phyloP scores from a whole-genome alignment of 2,329 filamentous ascomycete genomes.

The Alternaria atra region DNA sequence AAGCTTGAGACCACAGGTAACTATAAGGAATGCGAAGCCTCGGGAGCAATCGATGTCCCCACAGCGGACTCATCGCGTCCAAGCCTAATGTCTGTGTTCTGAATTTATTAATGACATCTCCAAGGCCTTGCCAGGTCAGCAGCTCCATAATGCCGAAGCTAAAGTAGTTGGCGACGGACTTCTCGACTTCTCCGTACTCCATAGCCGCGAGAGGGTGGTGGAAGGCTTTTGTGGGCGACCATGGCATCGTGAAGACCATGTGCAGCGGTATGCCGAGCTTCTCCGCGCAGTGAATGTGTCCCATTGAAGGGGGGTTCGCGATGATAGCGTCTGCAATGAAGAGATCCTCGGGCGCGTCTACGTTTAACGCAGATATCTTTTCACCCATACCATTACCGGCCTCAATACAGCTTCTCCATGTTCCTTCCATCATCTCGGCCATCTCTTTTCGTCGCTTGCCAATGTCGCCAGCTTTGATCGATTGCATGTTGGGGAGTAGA shows the following conservation, averaged over 20 bases:
- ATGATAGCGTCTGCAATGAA: slow-evolving; percentile 74
- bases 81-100: slow-evolving; percentile 53
- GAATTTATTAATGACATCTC: slow-evolving; percentile 59
- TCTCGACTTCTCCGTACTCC: slow-evolving; percentile 47
- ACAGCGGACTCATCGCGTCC: slow-evolving; percentile 49
- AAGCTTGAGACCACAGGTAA: slow-evolving; percentile 58
- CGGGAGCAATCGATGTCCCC: slow-evolving; percentile 52
- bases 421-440: slow-evolving; percentile 42
- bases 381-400: slow-evolving; percentile 44
- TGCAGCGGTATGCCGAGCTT: slow-evolving; percentile 76
- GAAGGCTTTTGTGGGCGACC: slow-evolving; percentile 57
- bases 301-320: slow-evolving; percentile 37
- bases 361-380: slow-evolving; percentile 18
- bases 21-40: slow-evolving; percentile 55
- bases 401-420: slow-evolving; percentile 51
- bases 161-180: slow-evolving; percentile 53
- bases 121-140: slow-evolving; percentile 62
- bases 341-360: slow-evolving; percentile 52
- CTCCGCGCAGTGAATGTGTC: slow-evolving; percentile 72
- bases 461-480: slow-evolving; percentile 44
- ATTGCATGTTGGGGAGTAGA: slow-evolving; percentile 43
- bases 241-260: slow-evolving; percentile 83
- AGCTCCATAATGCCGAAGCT: slow-evolving; percentile 60
- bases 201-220: slow-evolving; percentile 63
- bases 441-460: slow-evolving; percentile 43